Evolutionary conservation across 129 eudicot species (phyloP).

Genomic region (Ambrosia trifida): DNA sequence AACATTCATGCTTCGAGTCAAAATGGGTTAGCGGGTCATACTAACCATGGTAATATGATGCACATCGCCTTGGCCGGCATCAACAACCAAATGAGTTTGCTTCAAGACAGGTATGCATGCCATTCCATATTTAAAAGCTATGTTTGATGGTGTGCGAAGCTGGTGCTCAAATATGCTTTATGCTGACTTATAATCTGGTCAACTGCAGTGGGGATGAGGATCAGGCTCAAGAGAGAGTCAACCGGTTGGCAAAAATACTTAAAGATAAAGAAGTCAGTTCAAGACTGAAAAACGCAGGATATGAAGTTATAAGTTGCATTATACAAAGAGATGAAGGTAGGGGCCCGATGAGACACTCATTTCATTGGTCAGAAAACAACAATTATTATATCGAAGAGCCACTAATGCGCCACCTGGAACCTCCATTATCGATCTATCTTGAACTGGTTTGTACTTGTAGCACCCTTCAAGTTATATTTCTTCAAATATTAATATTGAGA

Average conservation of each 20-base stretch:
- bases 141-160: too few species aligned
- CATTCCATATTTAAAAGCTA: too few species aligned
- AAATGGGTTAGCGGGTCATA: constrained; percentile 33
- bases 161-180: too few species aligned
- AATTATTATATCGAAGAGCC: constrained; percentile 80
- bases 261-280: constrained; percentile 80
- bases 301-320: constrained; percentile 88
- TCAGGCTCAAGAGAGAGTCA: constrained; percentile 97
- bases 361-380: constrained; percentile 81
- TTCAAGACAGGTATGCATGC: constrained; percentile 94
- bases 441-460: constrained; percentile 69
- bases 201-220: constrained; percentile 92
- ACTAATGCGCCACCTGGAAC: constrained; percentile 87
- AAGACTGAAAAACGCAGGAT: constrained; percentile 71
- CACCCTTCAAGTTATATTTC: constrained; percentile 3
- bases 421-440: constrained; percentile 92
- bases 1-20: constrained; percentile 31
- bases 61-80: constrained; percentile 91
- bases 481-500: background rate
- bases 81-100: constrained; percentile 91
- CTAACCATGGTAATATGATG: constrained; percentile 73
- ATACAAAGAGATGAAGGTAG: constrained; percentile 98
- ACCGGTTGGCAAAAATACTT: constrained; percentile 82
- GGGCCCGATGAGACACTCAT: constrained; percentile 97
- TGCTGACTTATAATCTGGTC: constrained; percentile 1